Percentiles rank a stretch among this genome's conserved stretches.
These are phyloP conservation scores for Chenopodium suecicum DNA, from an alignment of 148 eudicot species.

Conservation along the genomic window DNA sequence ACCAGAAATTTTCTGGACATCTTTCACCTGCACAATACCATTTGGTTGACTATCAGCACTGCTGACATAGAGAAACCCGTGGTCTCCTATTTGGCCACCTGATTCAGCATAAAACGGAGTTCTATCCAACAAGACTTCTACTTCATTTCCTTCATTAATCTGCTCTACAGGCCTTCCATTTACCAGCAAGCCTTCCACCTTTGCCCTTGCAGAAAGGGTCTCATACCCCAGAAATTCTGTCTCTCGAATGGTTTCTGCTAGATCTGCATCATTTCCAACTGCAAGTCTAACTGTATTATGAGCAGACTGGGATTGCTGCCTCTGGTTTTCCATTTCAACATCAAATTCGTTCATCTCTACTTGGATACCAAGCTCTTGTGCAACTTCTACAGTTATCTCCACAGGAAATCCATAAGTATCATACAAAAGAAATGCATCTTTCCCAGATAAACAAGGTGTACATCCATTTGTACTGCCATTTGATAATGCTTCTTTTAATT, in stretches of 20 bases:
- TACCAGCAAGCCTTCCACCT: constrained; percentile 65
- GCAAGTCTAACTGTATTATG: constrained; percentile 80
- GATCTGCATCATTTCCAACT: constrained; percentile 67
- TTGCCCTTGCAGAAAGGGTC: constrained; percentile 60
- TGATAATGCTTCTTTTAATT: constrained; percentile 59
- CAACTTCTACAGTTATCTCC: constrained; percentile 91
- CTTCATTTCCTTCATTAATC: constrained; percentile 80
- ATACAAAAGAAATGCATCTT: constrained; percentile 85
- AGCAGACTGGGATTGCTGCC: constrained; percentile 95
- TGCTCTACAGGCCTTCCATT: constrained; percentile 66
- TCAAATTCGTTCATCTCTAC: constrained; percentile 78
- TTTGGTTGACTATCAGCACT: constrained; percentile 41
- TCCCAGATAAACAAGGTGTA: constrained; percentile 75
- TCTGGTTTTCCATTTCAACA: constrained; percentile 90
- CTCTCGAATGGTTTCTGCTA: constrained; percentile 53
- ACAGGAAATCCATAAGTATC: constrained; percentile 96
- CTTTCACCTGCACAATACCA: constrained; percentile 76
- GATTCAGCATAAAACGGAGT: constrained; percentile 99
- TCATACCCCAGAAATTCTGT: constrained; percentile 90
- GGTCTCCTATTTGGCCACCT: constrained; percentile 97
- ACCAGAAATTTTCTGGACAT: constrained; percentile 75
- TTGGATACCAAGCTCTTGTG: constrained; percentile 68
- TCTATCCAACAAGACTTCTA: constrained; percentile 75
- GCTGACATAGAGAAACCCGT: constrained; percentile 65
- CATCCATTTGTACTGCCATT: constrained; percentile 38